Evolutionary conservation across 75 land plant genomes (phyloP), one percentile per base, ranked within the genome.

Genomic region (Chamaecyparis obtusa): DNA sequence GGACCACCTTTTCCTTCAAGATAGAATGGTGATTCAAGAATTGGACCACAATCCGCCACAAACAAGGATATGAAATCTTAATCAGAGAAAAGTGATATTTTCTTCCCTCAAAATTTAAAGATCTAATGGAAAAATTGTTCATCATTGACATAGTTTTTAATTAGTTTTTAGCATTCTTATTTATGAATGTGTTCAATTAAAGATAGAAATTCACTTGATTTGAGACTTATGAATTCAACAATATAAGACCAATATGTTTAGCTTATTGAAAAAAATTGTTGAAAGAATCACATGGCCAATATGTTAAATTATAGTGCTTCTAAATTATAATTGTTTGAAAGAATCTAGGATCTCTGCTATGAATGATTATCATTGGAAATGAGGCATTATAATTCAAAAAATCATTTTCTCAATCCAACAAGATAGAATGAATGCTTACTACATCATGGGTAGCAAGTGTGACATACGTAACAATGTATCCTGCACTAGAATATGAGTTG

Each of bases 371-470:
- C 49, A 44, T 4, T 80, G 30, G 48, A 80, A 80, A 43, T 49
- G 10, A 80, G 83, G 83, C n/a, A 44, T 24, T 3, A 13, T 24
- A 80, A 24, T n/a, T 41, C 43, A 44, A 11, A 41, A 39, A 48
- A 21, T 27, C 41, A 27, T 24, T 80, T 77, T 44, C 83, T 80
- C 30, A 80, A 30, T 80, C 8, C 48, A 80, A 11, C 32, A 36
- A 83, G 49, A 86, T 32, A 57, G 9, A 41, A 80, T 44, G 27
- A 41, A 27, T 24, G 49, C 88, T 86, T 64, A 89, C 97, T 86
- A 96, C 97, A 88, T 96, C 97, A 85, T 95, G 87, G 89, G 92
- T 96, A 15, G 95, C 97, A 36, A 96, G 90, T 21, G 97, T 94
- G 80, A 96, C 96, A 86, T 93, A 91, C 94, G 90, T 95, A 30